These are phyloP conservation scores for Ziziphus jujuba DNA, from an alignment of 306 rosid genomes.

Conservation along the genomic window DNA sequence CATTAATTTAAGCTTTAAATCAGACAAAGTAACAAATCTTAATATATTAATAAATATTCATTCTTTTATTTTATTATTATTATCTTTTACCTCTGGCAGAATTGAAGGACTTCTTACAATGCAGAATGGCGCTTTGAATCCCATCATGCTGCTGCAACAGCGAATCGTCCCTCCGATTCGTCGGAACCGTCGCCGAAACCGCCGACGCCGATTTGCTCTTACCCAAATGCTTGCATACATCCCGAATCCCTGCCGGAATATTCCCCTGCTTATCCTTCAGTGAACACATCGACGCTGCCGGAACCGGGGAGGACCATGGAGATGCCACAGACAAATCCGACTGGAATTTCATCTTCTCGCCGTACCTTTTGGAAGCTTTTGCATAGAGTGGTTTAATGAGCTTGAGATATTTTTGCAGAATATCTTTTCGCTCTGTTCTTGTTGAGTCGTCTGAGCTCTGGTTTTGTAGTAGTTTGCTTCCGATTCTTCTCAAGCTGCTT, in stretches of 20 bases:
- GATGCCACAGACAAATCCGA: constrained; percentile 15
- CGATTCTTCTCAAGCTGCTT: constrained; percentile 41
- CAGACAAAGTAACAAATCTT: no score
- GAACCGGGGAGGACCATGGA: constrained; percentile 34
- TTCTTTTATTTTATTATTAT: no score
- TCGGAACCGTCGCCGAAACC: constrained; percentile 32
- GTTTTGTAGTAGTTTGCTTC: constrained; percentile 20
- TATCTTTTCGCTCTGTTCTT: constrained; percentile 63
- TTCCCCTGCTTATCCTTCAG: constrained; percentile 51
- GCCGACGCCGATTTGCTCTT: constrained; percentile 72
- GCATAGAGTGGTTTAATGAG: constrained; percentile 63
- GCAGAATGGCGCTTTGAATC: constrained; percentile 87
- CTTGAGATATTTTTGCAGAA: constrained; percentile 58
- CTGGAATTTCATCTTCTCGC: constrained; percentile 26
- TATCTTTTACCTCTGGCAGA: constrained; percentile 48
- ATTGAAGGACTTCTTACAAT: constrained; percentile 81
- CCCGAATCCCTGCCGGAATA: constrained; percentile 48
- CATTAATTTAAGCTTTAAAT: background rate
- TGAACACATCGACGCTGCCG: constrained; percentile 30
- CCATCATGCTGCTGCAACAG: constrained; percentile 73
- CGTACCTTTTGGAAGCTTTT: constrained; percentile 49
- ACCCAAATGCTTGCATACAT: constrained; percentile 59
- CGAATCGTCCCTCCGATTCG: constrained; percentile 68
- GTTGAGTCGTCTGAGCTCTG: constrained; percentile 30
- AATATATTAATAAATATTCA: no score